A percentile compares a stretch with the other conserved stretches of the same genome.
Evolutionary conservation across 208 protist species (phyloP).

Genomic region (Trypanosoma brucei): DNA sequence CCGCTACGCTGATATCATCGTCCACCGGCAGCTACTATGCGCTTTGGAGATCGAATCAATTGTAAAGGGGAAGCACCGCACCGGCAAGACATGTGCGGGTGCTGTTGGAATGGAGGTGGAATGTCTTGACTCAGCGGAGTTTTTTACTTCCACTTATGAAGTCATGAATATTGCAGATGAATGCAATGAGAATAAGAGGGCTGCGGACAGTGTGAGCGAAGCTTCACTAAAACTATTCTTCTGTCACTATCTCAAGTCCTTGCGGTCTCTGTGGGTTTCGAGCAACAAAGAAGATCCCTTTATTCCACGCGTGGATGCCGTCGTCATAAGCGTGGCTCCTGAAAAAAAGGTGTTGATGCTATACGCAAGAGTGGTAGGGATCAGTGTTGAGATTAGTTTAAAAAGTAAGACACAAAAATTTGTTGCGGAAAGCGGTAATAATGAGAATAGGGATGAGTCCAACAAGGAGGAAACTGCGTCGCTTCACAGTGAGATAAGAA

Average conservation of each 20-base stretch:
- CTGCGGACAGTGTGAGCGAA: conserved; percentile 46
- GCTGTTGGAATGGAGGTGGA: background rate
- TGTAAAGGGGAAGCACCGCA: conserved; percentile 30
- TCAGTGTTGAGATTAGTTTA: conserved; percentile 44
- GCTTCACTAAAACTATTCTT: conserved; percentile 62
- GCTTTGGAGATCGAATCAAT: conserved; percentile 73
- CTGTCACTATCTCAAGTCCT: conserved; percentile 70
- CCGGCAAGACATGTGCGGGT: background rate
- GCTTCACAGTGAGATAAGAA: background rate
- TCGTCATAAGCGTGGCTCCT: conserved; percentile 11
- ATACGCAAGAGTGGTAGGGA: conserved; percentile 44
- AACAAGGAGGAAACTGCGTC: conserved; percentile 16
- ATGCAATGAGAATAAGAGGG: conserved; percentile 52
- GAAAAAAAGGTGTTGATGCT: conserved; percentile 16
- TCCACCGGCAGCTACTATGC: conserved; percentile 83
- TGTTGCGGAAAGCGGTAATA: conserved; percentile 9
- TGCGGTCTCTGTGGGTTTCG: conserved; percentile 7
- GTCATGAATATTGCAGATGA: conserved; percentile 51
- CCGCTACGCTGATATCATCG: conserved; percentile 90
- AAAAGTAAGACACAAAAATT: conserved; percentile 41
- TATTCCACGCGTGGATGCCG: conserved; percentile 14
- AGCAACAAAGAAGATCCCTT: conserved; percentile 6
- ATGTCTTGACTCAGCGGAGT: conserved; percentile 27
- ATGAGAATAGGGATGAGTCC: background rate
- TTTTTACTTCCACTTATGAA: conserved; percentile 45